Evolutionary conservation across 306 rosid genomes (phyloP).

Genomic region (Echinosophora koreensis): DNA sequence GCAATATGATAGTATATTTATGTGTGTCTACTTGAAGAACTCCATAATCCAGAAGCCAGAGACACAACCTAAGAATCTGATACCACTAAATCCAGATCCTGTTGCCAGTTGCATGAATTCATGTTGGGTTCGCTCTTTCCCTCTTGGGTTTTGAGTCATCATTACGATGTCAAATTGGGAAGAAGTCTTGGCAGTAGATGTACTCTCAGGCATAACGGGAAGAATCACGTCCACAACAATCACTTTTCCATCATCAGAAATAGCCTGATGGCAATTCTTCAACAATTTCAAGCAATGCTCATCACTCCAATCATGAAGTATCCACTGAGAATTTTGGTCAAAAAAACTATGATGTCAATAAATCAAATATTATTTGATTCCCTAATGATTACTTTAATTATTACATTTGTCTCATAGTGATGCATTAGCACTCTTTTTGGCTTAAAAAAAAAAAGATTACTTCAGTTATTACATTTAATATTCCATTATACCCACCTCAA

Average conservation of each 20-base stretch:
- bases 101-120: slow-evolving; percentile 49
- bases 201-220: slow-evolving; percentile 34
- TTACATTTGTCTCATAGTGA: too few relatives aligned
- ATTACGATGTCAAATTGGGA: slow-evolving; percentile 43
- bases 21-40: slow-evolving; percentile 41
- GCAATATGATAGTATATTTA: neutral
- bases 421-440: too few relatives aligned
- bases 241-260: slow-evolving; percentile 51
- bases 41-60: too few relatives aligned
- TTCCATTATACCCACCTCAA: neutral
- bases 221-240: slow-evolving; percentile 47
- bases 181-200: neutral
- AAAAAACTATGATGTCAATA: neutral
- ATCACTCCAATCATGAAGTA: slow-evolving; percentile 59
- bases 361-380: neutral
- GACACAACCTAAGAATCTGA: too few relatives aligned
- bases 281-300: slow-evolving; percentile 47
- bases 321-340: slow-evolving; percentile 38
- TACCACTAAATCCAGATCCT: slow-evolving; percentile 43
- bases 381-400: neutral
- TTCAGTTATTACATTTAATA: neutral
- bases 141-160: too few relatives aligned
- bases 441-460: too few relatives aligned
- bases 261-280: slow-evolving; percentile 50
- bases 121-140: slow-evolving; percentile 51